Evolutionary conservation across 2,329 filamentous ascomycete genomes (phyloP).

Genomic region (Fragosphaeria purpurea): DNA sequence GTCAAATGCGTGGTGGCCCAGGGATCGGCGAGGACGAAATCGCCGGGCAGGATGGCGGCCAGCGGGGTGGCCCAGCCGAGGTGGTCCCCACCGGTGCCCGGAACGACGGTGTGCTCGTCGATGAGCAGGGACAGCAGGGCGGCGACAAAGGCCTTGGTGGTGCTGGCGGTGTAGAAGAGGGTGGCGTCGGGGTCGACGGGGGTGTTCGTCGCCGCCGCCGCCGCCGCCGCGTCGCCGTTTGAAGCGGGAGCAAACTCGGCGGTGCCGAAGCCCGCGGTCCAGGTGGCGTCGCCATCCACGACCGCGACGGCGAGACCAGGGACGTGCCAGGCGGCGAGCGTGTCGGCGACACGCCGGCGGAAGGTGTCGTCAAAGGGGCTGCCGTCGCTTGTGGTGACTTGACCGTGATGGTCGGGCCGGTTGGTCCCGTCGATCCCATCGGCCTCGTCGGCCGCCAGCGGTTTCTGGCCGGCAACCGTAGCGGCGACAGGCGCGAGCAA

Average conservation of each 20-base stretch:
- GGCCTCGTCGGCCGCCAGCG: background rate
- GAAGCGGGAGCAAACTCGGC: too few relatives aligned
- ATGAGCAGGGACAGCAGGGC: slow-evolving; percentile 38
- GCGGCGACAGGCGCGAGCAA: too few relatives aligned
- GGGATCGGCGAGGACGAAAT: slow-evolving; percentile 36
- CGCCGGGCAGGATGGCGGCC: slow-evolving; percentile 34
- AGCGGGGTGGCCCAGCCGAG: slow-evolving; percentile 37
- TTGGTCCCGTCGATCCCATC: too few relatives aligned
- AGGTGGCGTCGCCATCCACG: slow-evolving; percentile 33
- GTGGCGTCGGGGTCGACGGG: slow-evolving; percentile 34
- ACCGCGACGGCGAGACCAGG: slow-evolving; percentile 40
- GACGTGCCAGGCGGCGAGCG: slow-evolving; percentile 28
- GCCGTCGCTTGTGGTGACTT: background rate
- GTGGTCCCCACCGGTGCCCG: background rate
- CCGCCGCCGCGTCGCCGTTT: slow-evolving; percentile 23
- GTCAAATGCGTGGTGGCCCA: slow-evolving; percentile 36
- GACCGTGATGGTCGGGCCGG: too few relatives aligned
- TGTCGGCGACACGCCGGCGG: slow-evolving; percentile 6
- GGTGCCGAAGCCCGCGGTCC: slow-evolving; percentile 24
- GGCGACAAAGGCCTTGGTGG: slow-evolving; percentile 44
- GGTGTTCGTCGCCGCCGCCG: slow-evolving; percentile 29
- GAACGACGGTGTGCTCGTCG: slow-evolving; percentile 27
- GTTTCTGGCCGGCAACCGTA: background rate
- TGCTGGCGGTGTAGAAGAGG: slow-evolving; percentile 44
- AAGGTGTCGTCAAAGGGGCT: slow-evolving; percentile 11